A percentile compares a stretch with the other conserved stretches of the same genome.
These are phyloP conservation scores for Yamagishiella unicocca DNA, from an alignment of 139 green algal species.

Conservation along the genomic window DNA sequence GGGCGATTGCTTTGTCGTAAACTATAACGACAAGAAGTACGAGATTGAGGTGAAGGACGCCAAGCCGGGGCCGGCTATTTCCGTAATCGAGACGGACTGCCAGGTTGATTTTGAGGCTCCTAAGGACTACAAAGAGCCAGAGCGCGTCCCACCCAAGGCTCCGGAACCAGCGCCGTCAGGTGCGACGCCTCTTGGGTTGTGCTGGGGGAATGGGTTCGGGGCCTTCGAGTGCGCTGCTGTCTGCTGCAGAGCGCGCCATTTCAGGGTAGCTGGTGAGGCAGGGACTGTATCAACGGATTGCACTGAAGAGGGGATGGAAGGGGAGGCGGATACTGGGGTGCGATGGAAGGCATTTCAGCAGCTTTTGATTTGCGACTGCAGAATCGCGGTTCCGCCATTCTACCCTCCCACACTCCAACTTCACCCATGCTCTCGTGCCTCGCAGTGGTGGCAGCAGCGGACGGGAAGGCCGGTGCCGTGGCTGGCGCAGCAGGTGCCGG, in stretches of 20 bases:
- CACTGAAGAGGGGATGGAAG: no score
- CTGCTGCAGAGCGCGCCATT: no score
- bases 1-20: constrained; percentile 91
- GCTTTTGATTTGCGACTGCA: no score
- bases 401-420: no score
- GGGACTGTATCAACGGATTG: no score
- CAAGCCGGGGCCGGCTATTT: constrained; percentile 91
- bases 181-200: no score
- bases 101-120: constrained; percentile 96
- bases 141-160: not conserved
- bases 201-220: no score
- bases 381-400: no score
- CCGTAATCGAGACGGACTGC: constrained; percentile 98
- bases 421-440: not conserved
- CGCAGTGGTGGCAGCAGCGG: constrained; percentile 20
- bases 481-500: not conserved
- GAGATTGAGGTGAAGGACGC: constrained; percentile 88
- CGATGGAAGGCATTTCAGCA: no score
- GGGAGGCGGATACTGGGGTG: no score
- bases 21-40: constrained; percentile 98
- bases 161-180: constrained; percentile 6
- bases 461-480: constrained; percentile 7
- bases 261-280: no score
- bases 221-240: no score
- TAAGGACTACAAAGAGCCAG: constrained; percentile 96